phyloP scores from a whole-genome alignment of 108 stramenopile genomes.

The Conticribra guillardii region DNA sequence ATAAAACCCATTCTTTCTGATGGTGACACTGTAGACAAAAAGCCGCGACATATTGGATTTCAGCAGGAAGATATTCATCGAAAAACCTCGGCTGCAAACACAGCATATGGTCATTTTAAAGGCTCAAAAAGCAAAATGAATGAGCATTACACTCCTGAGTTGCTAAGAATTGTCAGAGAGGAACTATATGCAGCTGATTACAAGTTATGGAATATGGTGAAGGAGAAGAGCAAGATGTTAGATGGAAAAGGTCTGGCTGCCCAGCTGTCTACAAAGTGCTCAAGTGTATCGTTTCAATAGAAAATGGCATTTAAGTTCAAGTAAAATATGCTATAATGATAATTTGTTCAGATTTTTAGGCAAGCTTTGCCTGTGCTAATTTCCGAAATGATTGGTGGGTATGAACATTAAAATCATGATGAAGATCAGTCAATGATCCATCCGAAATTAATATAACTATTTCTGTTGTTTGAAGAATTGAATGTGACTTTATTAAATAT shows the following conservation, averaged over 20 bases:
- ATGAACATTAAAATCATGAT: too few relatives aligned
- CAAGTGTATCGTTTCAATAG: too few relatives aligned
- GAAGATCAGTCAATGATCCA: too few relatives aligned
- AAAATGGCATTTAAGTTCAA: too few relatives aligned
- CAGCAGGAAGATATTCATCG: constrained; percentile 19
- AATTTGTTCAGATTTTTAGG: too few relatives aligned
- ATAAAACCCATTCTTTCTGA: constrained; percentile 3
- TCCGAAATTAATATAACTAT: too few relatives aligned
- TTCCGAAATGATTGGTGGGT: too few relatives aligned
- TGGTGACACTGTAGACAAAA: not conserved
- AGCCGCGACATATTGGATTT: constrained; percentile 15
- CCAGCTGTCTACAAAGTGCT: constrained; percentile 22
- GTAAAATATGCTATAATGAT: too few relatives aligned
- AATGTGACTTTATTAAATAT: too few relatives aligned
- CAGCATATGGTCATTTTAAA: constrained; percentile 33
- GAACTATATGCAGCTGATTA: constrained; percentile 28
- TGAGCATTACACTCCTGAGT: constrained; percentile 32
- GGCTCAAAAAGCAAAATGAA: constrained; percentile 24
- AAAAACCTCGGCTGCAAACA: constrained; percentile 12
- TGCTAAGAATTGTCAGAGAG: constrained; percentile 29
- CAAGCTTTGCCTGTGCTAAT: too few relatives aligned
- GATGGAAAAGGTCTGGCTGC: constrained; percentile 29
- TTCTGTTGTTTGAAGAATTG: too few relatives aligned
- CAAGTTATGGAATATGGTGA: constrained; percentile 17
- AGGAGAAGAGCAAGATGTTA: constrained; percentile 9